phyloP scores from a whole-genome alignment of 2,329 filamentous ascomycete genomes.

The Verticillium nonalfalfae region DNA sequence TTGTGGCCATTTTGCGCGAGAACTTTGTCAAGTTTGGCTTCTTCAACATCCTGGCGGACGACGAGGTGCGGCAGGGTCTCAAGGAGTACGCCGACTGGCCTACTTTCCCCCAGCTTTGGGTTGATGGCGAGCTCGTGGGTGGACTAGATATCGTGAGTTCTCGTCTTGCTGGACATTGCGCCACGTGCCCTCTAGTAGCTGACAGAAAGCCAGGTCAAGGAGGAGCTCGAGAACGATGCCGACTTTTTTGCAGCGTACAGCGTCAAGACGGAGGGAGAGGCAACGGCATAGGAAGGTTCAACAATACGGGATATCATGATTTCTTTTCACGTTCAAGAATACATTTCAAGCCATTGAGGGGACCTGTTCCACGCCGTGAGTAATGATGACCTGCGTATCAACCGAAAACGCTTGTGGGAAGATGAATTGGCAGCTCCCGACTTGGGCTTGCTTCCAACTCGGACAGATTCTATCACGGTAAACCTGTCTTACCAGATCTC shows the following conservation, averaged over 20 bases:
- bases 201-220: slow-evolving; percentile 63
- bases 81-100: slow-evolving; percentile 99
- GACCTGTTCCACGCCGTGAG: not conserved
- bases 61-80: slow-evolving; percentile 91
- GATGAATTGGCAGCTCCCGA: too few relatives aligned
- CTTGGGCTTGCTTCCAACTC: too few relatives aligned
- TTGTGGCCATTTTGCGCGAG: slow-evolving; percentile 81
- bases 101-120: slow-evolving; percentile 92
- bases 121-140: slow-evolving; percentile 83
- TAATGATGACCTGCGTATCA: too few relatives aligned
- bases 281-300: not conserved
- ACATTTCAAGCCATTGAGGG: not conserved
- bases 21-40: slow-evolving; percentile 94
- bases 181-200: not conserved
- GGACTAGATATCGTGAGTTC: slow-evolving; percentile 86
- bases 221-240: slow-evolving; percentile 78
- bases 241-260: slow-evolving; percentile 76
- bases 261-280: slow-evolving; percentile 37
- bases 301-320: not conserved
- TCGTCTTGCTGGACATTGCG: slow-evolving; percentile 9
- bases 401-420: too few relatives aligned
- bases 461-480: too few relatives aligned
- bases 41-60: slow-evolving; percentile 97
- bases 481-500: too few relatives aligned
- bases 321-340: not conserved